Percentiles rank a stretch among this genome's conserved stretches.
Evolutionary conservation across 148 eudicot species (phyloP).

Genomic region (Persicaria maculosa): DNA sequence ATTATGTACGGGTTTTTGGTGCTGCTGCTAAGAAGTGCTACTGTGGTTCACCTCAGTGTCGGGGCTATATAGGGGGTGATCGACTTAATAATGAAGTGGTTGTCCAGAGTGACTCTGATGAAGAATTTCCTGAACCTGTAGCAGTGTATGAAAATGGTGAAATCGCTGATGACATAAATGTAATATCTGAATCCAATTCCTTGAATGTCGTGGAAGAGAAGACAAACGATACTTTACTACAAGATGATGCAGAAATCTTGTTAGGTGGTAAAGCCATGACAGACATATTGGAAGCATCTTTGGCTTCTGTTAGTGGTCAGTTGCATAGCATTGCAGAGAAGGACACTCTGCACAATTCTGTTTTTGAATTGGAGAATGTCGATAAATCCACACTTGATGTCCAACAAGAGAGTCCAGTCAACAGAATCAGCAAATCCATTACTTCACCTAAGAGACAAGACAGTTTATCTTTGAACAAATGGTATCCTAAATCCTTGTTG

Average conservation of each 20-base stretch:
- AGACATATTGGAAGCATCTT: slow-evolving; percentile 8
- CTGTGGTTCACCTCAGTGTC: slow-evolving; percentile 80
- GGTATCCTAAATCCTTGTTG: slow-evolving; percentile 16
- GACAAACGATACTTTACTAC: slow-evolving; percentile 15
- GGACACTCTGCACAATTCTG: slow-evolving; percentile 19
- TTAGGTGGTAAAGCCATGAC: slow-evolving; percentile 14
- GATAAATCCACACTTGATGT: slow-evolving; percentile 20
- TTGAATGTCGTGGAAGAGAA: slow-evolving; percentile 20
- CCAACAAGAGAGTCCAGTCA: slow-evolving; percentile 18
- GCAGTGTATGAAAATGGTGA: slow-evolving; percentile 48
- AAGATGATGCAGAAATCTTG: slow-evolving; percentile 12
- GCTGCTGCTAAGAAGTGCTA: slow-evolving; percentile 99
- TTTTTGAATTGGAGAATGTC: slow-evolving; percentile 16
- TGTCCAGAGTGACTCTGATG: slow-evolving; percentile 91
- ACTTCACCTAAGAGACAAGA: slow-evolving; percentile 27
- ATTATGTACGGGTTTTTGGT: slow-evolving; percentile 95
- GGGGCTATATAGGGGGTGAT: slow-evolving; percentile 93
- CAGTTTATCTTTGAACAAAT: slow-evolving; percentile 11
- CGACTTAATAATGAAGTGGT: slow-evolving; percentile 56
- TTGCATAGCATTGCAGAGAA: slow-evolving; percentile 16
- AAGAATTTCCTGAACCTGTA: slow-evolving; percentile 78
- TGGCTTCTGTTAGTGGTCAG: neutral
- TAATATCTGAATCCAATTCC: slow-evolving; percentile 27
- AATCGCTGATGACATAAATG: slow-evolving; percentile 26
- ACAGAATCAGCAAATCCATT: slow-evolving; percentile 13